Percentiles rank a stretch among this genome's conserved stretches.
These are phyloP conservation scores for Argentina anserina DNA, from an alignment of 306 rosid species.

Conservation along the genomic window DNA sequence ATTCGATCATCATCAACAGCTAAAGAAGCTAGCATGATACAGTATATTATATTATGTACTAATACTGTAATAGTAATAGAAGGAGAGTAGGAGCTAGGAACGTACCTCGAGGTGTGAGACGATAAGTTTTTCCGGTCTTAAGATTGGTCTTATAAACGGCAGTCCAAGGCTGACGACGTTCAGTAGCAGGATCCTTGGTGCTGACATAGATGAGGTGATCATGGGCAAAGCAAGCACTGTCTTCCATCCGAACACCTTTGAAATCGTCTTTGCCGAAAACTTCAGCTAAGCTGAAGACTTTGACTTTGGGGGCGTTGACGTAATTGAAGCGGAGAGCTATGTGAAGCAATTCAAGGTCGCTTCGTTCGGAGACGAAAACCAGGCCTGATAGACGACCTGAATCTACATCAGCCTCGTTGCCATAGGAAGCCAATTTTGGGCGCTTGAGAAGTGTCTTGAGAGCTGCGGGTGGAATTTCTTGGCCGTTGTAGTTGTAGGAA, in stretches of 20 bases:
- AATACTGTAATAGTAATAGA: neutral
- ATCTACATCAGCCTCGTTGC: neutral
- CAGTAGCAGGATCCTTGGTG: neutral
- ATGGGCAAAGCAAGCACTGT: neutral
- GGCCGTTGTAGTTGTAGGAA: neutral
- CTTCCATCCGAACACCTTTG: neutral
- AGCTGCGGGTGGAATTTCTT: neutral
- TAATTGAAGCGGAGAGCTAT: neutral
- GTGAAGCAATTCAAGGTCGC: neutral
- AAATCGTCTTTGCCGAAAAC: neutral
- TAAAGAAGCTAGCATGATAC: no score
- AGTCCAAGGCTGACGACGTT: neutral
- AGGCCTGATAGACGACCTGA: neutral
- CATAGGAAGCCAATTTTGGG: neutral
- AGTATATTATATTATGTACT: no score
- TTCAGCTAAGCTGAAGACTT: neutral
- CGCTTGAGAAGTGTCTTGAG: neutral
- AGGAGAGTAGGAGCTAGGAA: neutral
- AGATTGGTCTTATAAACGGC: neutral
- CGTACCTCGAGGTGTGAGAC: neutral
- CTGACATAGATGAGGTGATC: neutral
- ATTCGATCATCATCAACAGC: neutral
- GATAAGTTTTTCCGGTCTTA: neutral
- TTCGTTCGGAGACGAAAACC: neutral
- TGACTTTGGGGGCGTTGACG: neutral